Evolutionary conservation across 352 stramenopile genomes (phyloP).

Genomic region (Phytophthora cryptogea): DNA sequence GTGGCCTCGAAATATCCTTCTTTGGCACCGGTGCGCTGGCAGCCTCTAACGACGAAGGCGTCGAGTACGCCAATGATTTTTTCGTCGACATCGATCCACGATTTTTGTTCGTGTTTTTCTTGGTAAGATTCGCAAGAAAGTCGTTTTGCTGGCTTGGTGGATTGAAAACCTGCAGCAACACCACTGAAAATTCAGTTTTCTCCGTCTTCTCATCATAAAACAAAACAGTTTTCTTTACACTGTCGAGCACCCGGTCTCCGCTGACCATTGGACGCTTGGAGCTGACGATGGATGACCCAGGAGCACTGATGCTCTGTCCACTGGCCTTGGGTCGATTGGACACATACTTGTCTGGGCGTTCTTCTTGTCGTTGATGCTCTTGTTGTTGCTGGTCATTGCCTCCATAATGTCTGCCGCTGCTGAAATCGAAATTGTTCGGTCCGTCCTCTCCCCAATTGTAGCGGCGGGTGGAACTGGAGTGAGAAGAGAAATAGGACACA

Average conservation of each 20-base stretch:
- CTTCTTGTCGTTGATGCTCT: no score
- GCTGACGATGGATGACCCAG: slow-evolving; percentile 32
- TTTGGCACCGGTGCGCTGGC: slow-evolving; percentile 27
- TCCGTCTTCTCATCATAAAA: background rate
- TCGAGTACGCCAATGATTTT: slow-evolving; percentile 13
- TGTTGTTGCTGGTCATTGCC: background rate
- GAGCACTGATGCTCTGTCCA: slow-evolving; percentile 26
- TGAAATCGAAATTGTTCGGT: slow-evolving; percentile 15
- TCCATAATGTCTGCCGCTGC: background rate
- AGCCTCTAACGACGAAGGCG: slow-evolving; percentile 25
- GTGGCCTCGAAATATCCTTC: slow-evolving; percentile 6
- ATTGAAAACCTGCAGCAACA: slow-evolving; percentile 21
- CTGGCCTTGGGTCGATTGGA: slow-evolving; percentile 23
- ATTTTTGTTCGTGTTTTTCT: slow-evolving; percentile 27
- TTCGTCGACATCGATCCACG: slow-evolving; percentile 8
- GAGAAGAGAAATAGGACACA: background rate
- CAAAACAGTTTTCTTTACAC: slow-evolving; percentile 12
- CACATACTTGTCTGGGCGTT: slow-evolving; percentile 17
- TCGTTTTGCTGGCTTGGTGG: slow-evolving; percentile 30
- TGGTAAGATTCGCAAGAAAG: slow-evolving; percentile 26
- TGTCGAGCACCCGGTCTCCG: slow-evolving; percentile 19
- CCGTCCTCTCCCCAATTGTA: slow-evolving; percentile 9
- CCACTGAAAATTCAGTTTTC: background rate
- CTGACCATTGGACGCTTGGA: slow-evolving; percentile 1
- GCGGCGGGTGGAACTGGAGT: background rate